phyloP scores from a whole-genome alignment of 2,329 filamentous ascomycete genomes.

The Neonectria ditissima region DNA sequence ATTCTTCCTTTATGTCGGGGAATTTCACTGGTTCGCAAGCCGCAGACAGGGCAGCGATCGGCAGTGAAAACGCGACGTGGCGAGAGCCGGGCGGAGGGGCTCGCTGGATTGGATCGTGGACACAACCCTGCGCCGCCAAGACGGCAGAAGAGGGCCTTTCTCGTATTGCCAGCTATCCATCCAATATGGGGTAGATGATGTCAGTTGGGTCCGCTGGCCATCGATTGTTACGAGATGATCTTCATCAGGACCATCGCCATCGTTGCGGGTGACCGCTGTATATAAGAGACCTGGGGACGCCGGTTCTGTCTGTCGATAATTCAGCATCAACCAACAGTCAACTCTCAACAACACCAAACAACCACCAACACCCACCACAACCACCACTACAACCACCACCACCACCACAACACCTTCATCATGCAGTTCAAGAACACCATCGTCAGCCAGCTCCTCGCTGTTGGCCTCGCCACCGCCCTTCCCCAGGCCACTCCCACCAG shows the following conservation, averaged over 20 bases:
- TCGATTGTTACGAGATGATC: conserved; percentile 30
- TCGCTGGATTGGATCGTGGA: neutral
- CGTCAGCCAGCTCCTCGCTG: conserved; percentile 28
- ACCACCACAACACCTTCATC: conserved; percentile 20
- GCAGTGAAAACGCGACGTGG: conserved; percentile 1
- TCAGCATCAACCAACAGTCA: conserved; percentile 1
- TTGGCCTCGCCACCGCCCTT: conserved; percentile 23
- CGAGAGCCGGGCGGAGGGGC: neutral
- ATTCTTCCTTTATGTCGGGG: neutral
- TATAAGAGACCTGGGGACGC: conserved; percentile 16
- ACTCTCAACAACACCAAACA: neutral
- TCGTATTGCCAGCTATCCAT: conserved; percentile 11
- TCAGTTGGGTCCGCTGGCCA: conserved; percentile 29
- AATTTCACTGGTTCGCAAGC: no score
- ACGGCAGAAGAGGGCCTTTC: conserved; percentile 1
- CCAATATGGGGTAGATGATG: conserved; percentile 30
- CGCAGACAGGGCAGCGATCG: neutral
- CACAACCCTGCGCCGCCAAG: conserved; percentile 2
- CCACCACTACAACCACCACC: no score
- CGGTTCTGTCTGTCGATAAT: neutral
- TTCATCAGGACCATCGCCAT: conserved; percentile 29
- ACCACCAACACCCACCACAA: neutral
- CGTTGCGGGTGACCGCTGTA: conserved; percentile 13
- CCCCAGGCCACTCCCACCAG: conserved; percentile 12
- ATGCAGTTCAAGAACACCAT: conserved; percentile 45